Base-by-base conservation (phyloP, 306 rosid species). In the Castanospermum australe region DNA sequence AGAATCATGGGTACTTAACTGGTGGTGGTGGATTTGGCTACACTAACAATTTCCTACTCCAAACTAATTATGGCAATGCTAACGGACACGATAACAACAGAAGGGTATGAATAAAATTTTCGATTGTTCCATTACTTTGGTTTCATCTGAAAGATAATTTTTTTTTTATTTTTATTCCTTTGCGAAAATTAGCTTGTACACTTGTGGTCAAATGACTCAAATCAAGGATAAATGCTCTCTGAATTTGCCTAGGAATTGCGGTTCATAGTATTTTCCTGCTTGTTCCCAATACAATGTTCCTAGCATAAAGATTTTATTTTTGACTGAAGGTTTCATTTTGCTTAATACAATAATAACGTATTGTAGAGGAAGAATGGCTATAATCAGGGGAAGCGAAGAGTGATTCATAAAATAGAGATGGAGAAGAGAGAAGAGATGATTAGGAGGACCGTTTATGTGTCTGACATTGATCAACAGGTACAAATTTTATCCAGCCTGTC, bases 391-490 rank as follows among this genome's bases (percentile, higher is more conserved):
- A 89, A 88, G 90, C 77, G 96, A 69, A 91, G 90, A 81, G 84
- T 84, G 72, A 85, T 86, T 71, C 80, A 88, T 83, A 91, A 92
- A 71, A 79, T 93, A 78, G 94, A 85, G 60, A 84, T 92, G 64
- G 94, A 87, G 55, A 92, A 89, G 78, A 77, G 92, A 48, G 99
- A 95, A 67, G 97, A 92, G 77, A 95, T 95, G 99, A 88, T 83
- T 65, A 78, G 92, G 84, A 93, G 95, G 90, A 95, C 99, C 12
- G 99, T 95, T 17, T 95, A 95, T 81, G 99, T 95, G 59, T 95
- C 99, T 72, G 99, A 95, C 86, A 95, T 95, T 84, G 99, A 95
- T 89, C 99, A 95, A 50, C 98, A 82, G 97, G 99, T 91, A 52
- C 38, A 10, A 41, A 38, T 73, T 59, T 36, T 42, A 33, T 33